Evolutionary conservation across 1,139 yeast species (phyloP).

Genomic region (Hemisphaericaspora subhashii): DNA sequence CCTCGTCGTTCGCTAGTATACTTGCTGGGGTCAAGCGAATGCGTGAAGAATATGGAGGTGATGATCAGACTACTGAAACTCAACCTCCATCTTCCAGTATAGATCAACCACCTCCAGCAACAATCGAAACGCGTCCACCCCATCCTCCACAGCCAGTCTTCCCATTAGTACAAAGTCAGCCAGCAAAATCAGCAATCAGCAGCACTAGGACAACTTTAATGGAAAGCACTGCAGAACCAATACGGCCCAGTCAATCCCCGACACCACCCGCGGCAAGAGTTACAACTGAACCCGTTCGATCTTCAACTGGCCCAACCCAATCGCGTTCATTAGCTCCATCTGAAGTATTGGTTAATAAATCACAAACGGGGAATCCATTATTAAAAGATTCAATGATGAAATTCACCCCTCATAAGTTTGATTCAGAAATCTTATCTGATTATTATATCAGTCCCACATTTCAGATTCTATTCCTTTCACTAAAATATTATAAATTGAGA

Average conservation of each 20-base stretch:
- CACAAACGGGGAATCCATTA: slow-evolving; percentile 47
- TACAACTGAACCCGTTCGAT: slow-evolving; percentile 5
- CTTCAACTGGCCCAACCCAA: slow-evolving; percentile 7
- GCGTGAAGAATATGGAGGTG: slow-evolving; percentile 32
- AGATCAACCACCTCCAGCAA: slow-evolving; percentile 2
- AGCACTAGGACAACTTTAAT: slow-evolving; percentile 11
- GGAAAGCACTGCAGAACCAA: slow-evolving; percentile 12
- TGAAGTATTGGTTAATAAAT: slow-evolving; percentile 31
- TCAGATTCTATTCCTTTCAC: slow-evolving; percentile 69
- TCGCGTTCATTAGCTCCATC: slow-evolving; percentile 20
- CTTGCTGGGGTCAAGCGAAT: slow-evolving; percentile 61
- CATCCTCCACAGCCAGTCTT: not conserved
- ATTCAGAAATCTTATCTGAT: slow-evolving; percentile 48
- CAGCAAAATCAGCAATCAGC: not conserved
- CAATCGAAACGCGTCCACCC: not conserved
- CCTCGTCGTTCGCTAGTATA: slow-evolving; percentile 64
- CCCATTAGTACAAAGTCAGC: slow-evolving; percentile 3
- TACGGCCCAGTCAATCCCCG: slow-evolving; percentile 8
- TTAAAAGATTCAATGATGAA: slow-evolving; percentile 40
- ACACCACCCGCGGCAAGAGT: slow-evolving; percentile 4
- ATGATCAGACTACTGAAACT: slow-evolving; percentile 5
- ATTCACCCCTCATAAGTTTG: slow-evolving; percentile 37
- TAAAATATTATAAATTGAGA: slow-evolving; percentile 81
- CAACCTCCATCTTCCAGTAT: slow-evolving; percentile 1
- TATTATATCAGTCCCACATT: slow-evolving; percentile 66